These are phyloP conservation scores for Solanum bukasovii DNA, from an alignment of 257 asterid genomes.

Conservation along the genomic window DNA sequence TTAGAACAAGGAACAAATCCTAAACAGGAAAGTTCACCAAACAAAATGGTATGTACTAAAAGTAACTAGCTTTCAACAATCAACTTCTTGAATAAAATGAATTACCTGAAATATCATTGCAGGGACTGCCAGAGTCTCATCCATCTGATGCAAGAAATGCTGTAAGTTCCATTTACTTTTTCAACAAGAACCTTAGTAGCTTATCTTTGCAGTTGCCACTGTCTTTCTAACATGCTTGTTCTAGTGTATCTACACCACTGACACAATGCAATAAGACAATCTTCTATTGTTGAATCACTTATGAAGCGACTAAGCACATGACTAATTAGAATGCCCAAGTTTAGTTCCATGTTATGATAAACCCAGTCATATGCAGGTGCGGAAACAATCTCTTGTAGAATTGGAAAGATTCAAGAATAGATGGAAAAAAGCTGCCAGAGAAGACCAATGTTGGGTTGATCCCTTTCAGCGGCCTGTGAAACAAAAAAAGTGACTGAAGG, in stretches of 20 bases:
- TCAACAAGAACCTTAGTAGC: not conserved
- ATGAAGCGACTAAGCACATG: not conserved
- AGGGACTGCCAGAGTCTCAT: constrained; percentile 17
- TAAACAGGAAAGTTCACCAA: not conserved
- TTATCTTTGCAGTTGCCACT: not conserved
- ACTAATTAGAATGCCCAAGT: not conserved
- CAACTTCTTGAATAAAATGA: not conserved
- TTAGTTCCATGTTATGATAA: not conserved
- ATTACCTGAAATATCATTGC: not conserved
- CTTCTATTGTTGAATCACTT: not conserved
- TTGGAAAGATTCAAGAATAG: constrained; percentile 47
- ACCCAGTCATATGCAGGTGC: constrained; percentile 26
- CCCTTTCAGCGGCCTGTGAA: constrained; percentile 25
- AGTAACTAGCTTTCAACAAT: not conserved
- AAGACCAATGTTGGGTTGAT: constrained; percentile 61
- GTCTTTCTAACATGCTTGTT: not conserved
- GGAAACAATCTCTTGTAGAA: constrained; percentile 38
- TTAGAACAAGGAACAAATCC: constrained; percentile 14
- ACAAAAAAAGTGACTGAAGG: constrained; percentile 2
- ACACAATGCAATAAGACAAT: not conserved
- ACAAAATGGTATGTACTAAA: constrained; percentile 8
- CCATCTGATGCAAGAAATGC: constrained; percentile 39
- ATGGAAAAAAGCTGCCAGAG: constrained; percentile 58
- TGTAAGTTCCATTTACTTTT: constrained; percentile 25
- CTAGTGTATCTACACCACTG: not conserved